phyloP scores from a whole-genome alignment of 129 eudicot genomes.

The Centrapalus pauciflorus region DNA sequence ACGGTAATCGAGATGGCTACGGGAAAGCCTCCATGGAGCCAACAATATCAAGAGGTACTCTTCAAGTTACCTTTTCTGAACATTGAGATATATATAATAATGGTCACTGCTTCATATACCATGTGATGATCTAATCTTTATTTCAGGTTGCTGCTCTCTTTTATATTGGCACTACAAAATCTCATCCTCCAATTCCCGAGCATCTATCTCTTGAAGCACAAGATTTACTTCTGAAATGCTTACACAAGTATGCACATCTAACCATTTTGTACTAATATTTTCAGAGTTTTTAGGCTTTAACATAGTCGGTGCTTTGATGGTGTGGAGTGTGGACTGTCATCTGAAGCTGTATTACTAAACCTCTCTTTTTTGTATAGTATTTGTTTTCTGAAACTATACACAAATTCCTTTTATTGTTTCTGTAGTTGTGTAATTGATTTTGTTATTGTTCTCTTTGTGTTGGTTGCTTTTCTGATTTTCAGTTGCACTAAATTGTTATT shows the following conservation, averaged over 20 bases:
- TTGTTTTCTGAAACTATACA: background rate
- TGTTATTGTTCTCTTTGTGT: background rate
- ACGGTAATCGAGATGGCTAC: conserved; percentile 87
- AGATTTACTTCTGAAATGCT: conserved; percentile 67
- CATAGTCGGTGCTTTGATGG: no score
- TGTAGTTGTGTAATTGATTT: background rate
- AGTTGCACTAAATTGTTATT: conserved; percentile 1
- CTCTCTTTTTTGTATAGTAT: background rate
- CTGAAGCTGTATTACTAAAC: no score
- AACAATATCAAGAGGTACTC: conserved; percentile 68
- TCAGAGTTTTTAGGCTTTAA: background rate
- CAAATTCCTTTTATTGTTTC: background rate
- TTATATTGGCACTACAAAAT: conserved; percentile 70
- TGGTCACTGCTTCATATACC: background rate
- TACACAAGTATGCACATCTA: conserved; percentile 50
- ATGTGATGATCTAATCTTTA: conserved; percentile 4
- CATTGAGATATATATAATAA: no score
- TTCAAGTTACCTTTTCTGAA: background rate
- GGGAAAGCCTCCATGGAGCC: conserved; percentile 94
- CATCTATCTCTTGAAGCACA: conserved; percentile 72
- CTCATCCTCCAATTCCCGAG: conserved; percentile 89
- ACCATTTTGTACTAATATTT: background rate
- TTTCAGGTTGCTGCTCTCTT: conserved; percentile 71
- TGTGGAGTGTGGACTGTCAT: no score
- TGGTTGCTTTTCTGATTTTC: background rate